phyloP scores from a whole-genome alignment of 257 asterid species.

The Solanum lycopersicoides region DNA sequence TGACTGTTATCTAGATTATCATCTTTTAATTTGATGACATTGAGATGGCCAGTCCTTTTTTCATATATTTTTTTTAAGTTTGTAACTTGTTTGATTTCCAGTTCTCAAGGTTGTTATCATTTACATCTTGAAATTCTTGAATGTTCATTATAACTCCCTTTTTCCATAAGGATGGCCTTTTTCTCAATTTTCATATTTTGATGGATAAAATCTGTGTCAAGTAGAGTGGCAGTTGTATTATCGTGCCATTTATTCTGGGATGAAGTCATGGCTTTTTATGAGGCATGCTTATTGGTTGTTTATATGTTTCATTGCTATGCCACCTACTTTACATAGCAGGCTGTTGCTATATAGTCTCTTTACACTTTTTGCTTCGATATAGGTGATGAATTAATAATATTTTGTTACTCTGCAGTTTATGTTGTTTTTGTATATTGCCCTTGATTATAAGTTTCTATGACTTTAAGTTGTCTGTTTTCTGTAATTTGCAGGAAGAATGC shows the following conservation, averaged over 20 bases:
- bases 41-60: neutral
- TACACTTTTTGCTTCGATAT: neutral
- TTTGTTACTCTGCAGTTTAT: neutral
- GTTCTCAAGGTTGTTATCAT: neutral
- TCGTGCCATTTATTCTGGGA: neutral
- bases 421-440: neutral
- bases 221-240: neutral
- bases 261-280: neutral
- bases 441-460: neutral
- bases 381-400: neutral
- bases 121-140: neutral
- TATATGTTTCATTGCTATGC: neutral
- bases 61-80: neutral
- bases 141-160: neutral
- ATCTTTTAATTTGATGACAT: neutral
- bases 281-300: neutral
- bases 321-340: neutral
- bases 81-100: neutral
- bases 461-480: neutral
- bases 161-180: neutral
- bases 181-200: neutral
- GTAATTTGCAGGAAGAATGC: conserved; percentile 77
- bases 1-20: neutral
- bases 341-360: neutral
- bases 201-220: neutral